Base-by-base conservation (phyloP, 2,329 filamentous ascomycete species). In the Talaromyces sp. region DNA sequence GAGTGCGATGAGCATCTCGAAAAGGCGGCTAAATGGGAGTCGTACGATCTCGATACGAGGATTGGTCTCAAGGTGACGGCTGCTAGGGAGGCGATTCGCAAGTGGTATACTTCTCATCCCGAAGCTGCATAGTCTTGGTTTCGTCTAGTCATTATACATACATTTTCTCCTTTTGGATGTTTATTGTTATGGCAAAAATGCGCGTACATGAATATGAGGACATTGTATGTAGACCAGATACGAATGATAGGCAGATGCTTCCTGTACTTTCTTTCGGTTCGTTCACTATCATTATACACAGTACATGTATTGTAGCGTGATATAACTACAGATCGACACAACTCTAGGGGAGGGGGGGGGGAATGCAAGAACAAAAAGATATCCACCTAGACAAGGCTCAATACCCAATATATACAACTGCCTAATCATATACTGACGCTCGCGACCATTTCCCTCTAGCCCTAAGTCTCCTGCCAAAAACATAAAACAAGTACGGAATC, bases 21-120 rank as follows among this genome's bases (percentile, higher is more conserved):
- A 16, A 83, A 83, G 71, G 83, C 83, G 9, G 82, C 83, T 48
- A 79, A 74, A 57, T 87, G 85, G 85, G 86, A 86, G 67, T 77
- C 77, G 18, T 88, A 84, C 70, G 85, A 87, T 69, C 73, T 88
- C 64, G 86, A 88, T 75, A 82, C 85, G 58, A 79, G 86, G 70
- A 72, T 81, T 59, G 80, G 80, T 6, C 69, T 81, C 54, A 81
- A 81, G 66, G 77, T 82, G 63, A 80, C 80, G 21, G 77, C 77
- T 46, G 80, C 75, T 2, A 68, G 76, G 61, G 78, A 78, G 61
- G 79, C 80, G 4, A 71, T 82, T 37, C 71, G 71, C 28, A 77
- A 77, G 60, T 81, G 77, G 77, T 75, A 80, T 66, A 67, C 52
- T 31, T 65, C 67, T 33, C 72, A 76, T 56, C 62, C 70, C 14